Percentiles rank a stretch among this genome's conserved stretches.
Conservation (phyloP, 2,329 filamentous ascomycete genomes). For the Calonectria pseudoturangicola region DNA sequence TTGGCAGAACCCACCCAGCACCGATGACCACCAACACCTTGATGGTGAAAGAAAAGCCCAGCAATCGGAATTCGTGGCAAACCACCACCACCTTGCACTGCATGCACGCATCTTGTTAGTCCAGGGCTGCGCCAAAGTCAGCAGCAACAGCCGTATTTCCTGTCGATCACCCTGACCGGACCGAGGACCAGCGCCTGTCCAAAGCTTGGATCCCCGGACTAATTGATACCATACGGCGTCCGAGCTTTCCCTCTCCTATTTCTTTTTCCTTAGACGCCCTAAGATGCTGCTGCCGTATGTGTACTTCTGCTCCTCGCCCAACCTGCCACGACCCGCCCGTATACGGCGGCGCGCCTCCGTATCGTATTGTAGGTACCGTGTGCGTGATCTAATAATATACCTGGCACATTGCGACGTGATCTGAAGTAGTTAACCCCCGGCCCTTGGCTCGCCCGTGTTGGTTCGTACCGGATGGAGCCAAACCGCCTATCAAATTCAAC, state of each 20-base stretch:
- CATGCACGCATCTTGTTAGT: neutral
- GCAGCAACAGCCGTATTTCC: constrained; percentile 19
- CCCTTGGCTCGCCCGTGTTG: constrained; percentile 21
- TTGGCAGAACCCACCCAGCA: neutral
- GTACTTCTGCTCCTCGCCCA: neutral
- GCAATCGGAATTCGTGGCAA: neutral
- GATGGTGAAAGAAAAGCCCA: neutral
- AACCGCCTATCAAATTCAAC: constrained; percentile 6
- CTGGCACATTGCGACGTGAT: constrained; percentile 29
- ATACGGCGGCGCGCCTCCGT: constrained; percentile 12
- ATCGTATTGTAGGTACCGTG: constrained; percentile 6
- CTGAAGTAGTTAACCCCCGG: constrained; percentile 32
- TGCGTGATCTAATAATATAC: constrained; percentile 23
- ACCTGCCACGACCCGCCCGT: constrained; percentile 32
- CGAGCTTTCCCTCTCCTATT: constrained; percentile 21
- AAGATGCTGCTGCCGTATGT: neutral
- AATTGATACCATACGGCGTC: constrained; percentile 7
- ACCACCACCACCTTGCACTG: neutral
- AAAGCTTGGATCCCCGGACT: constrained; percentile 30
- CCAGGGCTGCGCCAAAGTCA: constrained; percentile 10
- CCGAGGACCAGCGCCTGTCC: constrained; percentile 11
- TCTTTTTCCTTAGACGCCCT: neutral
- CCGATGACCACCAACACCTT: no score
- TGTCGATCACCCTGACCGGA: constrained; percentile 25
- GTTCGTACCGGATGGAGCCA: constrained; percentile 35